A percentile compares a stretch with the other conserved stretches of the same genome.
Conservation (phyloP, 305 asterid genomes). For the Fraxinus platypoda region DNA sequence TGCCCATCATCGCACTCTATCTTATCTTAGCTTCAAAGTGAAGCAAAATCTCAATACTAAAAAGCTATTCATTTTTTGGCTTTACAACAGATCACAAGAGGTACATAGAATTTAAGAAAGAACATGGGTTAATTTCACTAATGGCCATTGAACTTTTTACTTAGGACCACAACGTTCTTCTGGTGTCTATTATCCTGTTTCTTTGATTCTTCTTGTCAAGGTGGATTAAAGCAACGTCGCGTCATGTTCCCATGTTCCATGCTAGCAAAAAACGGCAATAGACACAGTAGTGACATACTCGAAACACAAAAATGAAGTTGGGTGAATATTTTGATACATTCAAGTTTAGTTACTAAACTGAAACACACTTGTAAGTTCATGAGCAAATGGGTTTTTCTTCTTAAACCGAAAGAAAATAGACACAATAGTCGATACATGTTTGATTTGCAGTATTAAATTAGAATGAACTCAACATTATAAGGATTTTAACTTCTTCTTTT, state of each 20-base stretch:
- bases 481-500: neutral
- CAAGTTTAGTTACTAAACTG: neutral
- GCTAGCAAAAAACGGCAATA: neutral
- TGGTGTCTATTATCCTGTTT: neutral
- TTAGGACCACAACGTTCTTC: neutral
- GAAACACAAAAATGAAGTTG: neutral
- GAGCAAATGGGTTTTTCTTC: neutral
- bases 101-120: too few relatives aligned
- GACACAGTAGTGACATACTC: neutral
- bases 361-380: neutral
- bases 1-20: neutral
- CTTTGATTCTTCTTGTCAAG: neutral
- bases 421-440: neutral
- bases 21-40: slow-evolving; percentile 37
- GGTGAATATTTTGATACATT: neutral
- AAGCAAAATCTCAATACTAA: slow-evolving; percentile 19
- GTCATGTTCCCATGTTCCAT: neutral
- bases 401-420: too few relatives aligned
- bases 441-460: too few relatives aligned
- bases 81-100: neutral
- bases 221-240: neutral
- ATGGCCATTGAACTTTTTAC: neutral
- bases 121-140: neutral
- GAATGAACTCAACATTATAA: too few relatives aligned
- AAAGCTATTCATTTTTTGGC: neutral